Evolutionary conservation across 345 rosid species (phyloP).

Genomic region (Heritiera fomes): DNA sequence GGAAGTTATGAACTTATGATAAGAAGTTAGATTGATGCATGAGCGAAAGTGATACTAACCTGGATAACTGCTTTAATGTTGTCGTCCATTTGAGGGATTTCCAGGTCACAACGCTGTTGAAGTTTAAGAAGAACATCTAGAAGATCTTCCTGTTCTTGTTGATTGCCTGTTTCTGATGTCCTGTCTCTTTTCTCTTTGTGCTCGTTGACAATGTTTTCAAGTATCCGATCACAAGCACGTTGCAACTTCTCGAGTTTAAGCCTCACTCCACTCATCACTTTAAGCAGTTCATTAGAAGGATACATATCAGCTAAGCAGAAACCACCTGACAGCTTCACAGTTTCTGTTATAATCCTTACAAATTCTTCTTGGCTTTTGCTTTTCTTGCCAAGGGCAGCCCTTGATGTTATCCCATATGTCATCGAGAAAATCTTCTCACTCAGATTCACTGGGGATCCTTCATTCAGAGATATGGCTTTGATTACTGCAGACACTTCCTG

Average conservation of each 20-base stretch:
- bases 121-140: neutral
- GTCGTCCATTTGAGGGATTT: neutral
- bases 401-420: neutral
- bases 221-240: neutral
- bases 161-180: neutral
- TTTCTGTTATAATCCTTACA: too few species aligned
- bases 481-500: neutral
- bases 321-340: neutral
- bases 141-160: neutral
- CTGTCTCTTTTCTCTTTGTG: neutral
- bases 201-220: neutral
- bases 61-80: neutral
- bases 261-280: neutral
- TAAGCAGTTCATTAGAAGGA: neutral
- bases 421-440: neutral
- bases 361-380: neutral
- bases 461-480: neutral
- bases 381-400: slow-evolving; percentile 11
- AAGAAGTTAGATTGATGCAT: too few species aligned
- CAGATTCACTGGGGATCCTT: neutral
- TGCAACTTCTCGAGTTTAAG: neutral
- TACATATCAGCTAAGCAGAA: slow-evolving; percentile 1
- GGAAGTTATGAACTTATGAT: too few species aligned
- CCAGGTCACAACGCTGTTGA: neutral
- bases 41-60: neutral